These are phyloP conservation scores for Wallemia mellicola DNA, from an alignment of 1,284 basidiomycete species.

Conservation along the genomic window DNA sequence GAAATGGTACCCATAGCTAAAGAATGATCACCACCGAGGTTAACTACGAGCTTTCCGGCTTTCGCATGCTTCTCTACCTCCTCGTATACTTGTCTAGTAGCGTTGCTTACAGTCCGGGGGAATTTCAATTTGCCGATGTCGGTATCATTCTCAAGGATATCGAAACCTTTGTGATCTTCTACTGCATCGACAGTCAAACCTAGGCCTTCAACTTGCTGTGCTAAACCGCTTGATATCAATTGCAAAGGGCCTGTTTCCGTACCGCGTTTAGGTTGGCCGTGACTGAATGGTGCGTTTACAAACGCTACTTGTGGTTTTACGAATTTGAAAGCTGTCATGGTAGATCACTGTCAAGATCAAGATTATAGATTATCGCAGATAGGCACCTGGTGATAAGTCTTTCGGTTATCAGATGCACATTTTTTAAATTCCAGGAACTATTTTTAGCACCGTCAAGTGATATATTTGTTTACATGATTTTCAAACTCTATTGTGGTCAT, in stretches of 20 bases:
- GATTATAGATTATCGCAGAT: no score
- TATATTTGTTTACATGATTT: no score
- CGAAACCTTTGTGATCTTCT: conserved; percentile 64
- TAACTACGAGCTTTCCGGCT: conserved; percentile 55
- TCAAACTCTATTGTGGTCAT: no score
- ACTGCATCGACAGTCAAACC: conserved; percentile 66
- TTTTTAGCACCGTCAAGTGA: no score
- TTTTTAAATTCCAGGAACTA: no score
- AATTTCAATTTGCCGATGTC: conserved; percentile 69
- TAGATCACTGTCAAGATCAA: background rate
- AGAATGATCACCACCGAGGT: conserved; percentile 88
- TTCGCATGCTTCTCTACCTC: conserved; percentile 41
- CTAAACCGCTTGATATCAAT: conserved; percentile 53
- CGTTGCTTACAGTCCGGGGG: conserved; percentile 54
- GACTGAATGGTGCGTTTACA: background rate
- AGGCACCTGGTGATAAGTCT: no score
- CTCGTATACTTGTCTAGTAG: conserved; percentile 47
- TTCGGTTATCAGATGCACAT: no score
- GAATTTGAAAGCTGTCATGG: background rate
- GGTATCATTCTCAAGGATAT: conserved; percentile 38
- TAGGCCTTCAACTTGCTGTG: conserved; percentile 40
- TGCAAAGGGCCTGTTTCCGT: conserved; percentile 76
- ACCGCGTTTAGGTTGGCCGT: conserved; percentile 31
- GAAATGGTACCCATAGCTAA: conserved; percentile 20
- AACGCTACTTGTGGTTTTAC: background rate